Conservation (phyloP, 1,284 basidiomycete species). For the Austroboletus novae-zelandiae region DNA sequence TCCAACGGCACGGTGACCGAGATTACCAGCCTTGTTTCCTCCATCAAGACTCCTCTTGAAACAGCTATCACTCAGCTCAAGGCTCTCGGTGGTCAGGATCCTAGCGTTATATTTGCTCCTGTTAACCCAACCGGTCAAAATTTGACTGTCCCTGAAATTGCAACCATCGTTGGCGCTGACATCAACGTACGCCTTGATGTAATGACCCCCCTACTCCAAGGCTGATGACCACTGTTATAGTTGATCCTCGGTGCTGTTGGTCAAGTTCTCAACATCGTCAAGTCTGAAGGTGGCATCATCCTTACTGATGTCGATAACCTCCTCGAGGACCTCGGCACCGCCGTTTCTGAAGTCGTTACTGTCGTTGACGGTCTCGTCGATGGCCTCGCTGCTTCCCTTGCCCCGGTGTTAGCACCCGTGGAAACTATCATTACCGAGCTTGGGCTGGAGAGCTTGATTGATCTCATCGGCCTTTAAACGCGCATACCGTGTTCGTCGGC, state of each 20-base stretch:
- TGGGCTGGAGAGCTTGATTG: conserved; percentile 5
- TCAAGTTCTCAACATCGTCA: neutral
- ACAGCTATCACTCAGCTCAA: conserved; percentile 33
- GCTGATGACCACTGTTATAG: conserved; percentile 7
- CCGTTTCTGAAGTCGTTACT: conserved; percentile 32
- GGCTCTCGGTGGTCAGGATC: conserved; percentile 33
- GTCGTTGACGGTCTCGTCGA: conserved; percentile 30
- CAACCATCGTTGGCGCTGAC: conserved; percentile 30
- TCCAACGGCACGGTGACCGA: conserved; percentile 32
- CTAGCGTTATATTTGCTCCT: conserved; percentile 32
- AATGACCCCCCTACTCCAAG: too few relatives aligned
- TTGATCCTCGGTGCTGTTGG: conserved; percentile 37
- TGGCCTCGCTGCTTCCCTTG: neutral
- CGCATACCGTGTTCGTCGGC: neutral
- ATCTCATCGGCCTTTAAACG: conserved; percentile 10
- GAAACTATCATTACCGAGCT: neutral
- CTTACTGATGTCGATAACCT: conserved; percentile 22
- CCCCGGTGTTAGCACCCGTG: neutral
- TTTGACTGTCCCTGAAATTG: conserved; percentile 32
- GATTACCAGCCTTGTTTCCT: conserved; percentile 27
- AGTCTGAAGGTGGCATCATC: conserved; percentile 10
- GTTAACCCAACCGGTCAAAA: conserved; percentile 22
- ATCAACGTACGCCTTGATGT: conserved; percentile 13
- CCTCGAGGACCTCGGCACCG: conserved; percentile 28
- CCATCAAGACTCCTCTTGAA: conserved; percentile 33